A percentile compares a stretch with the other conserved stretches of the same genome.
Evolutionary conservation across 108 stramenopile species (phyloP).

Genomic region (Nannochloropsis oceanica): DNA sequence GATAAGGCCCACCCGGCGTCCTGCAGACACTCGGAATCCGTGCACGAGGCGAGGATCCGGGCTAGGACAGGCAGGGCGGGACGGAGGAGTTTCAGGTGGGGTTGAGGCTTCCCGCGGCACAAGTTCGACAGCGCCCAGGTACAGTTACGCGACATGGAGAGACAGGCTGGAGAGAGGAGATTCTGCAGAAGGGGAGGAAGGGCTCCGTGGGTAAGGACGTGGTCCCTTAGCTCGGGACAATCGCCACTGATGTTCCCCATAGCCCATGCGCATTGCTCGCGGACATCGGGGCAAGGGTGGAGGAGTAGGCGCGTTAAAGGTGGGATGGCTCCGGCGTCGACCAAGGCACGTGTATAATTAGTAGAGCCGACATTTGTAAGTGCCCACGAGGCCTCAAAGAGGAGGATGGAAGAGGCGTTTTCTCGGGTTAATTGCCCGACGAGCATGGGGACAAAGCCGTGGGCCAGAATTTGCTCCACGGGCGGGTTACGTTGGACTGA

Average conservation of each 20-base stretch:
- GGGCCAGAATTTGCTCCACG: slow-evolving; percentile 52
- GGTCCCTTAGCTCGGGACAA: slow-evolving; percentile 50
- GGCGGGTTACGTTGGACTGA: slow-evolving; percentile 65
- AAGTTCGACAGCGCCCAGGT: slow-evolving; percentile 81
- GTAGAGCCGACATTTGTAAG: slow-evolving; percentile 85
- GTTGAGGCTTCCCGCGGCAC: slow-evolving; percentile 79
- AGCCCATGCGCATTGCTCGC: slow-evolving; percentile 89
- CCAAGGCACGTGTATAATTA: slow-evolving; percentile 43
- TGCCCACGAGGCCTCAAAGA: slow-evolving; percentile 88
- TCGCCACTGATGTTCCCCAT: slow-evolving; percentile 91
- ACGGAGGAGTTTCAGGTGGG: slow-evolving; percentile 33
- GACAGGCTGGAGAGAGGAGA: slow-evolving; percentile 48
- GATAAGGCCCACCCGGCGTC: slow-evolving; percentile 76
- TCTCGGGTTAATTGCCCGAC: slow-evolving; percentile 45
- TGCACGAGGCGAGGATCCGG: slow-evolving; percentile 11
- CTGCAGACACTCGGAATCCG: slow-evolving; percentile 29
- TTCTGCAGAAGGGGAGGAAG: slow-evolving; percentile 54
- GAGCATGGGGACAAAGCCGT: slow-evolving; percentile 53
- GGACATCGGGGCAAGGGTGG: slow-evolving; percentile 51
- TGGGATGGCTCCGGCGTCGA: slow-evolving; percentile 52
- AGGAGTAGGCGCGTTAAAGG: slow-evolving; percentile 49
- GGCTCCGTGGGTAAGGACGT: slow-evolving; percentile 44
- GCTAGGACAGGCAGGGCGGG: slow-evolving; percentile 48
- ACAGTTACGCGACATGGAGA: slow-evolving; percentile 55
- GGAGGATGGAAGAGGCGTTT: slow-evolving; percentile 39